Evolutionary conservation across 192 early-diverging fungal species (phyloP).

Genomic region (Coemansia sp.): DNA sequence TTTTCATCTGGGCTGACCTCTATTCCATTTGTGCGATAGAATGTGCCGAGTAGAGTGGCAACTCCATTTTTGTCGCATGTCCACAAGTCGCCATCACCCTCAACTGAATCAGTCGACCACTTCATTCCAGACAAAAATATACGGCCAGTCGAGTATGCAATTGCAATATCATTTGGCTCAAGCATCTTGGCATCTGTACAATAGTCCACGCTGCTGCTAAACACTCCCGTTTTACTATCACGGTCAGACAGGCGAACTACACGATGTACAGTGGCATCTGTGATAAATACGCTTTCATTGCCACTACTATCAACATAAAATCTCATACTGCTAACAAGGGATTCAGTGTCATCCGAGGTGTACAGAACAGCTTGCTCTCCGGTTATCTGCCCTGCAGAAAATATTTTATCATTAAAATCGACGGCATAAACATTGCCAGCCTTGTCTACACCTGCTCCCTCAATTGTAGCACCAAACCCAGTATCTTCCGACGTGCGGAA

Average conservation of each 20-base stretch:
- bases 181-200: slow-evolving; percentile 40
- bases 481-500: neutral
- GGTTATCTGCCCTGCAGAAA: neutral
- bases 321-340: slow-evolving; percentile 5
- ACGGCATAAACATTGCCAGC: slow-evolving; percentile 4
- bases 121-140: slow-evolving; percentile 49
- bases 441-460: slow-evolving; percentile 7
- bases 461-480: slow-evolving; percentile 4
- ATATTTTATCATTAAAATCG: neutral
- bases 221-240: neutral
- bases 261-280: slow-evolving; percentile 1
- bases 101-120: slow-evolving; percentile 30
- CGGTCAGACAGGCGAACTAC: slow-evolving; percentile 4
- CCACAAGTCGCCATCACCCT: slow-evolving; percentile 55
- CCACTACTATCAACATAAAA: neutral
- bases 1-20: slow-evolving; percentile 57
- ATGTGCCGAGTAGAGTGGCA: slow-evolving; percentile 29
- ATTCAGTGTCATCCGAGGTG: neutral
- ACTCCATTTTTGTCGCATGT: slow-evolving; percentile 40
- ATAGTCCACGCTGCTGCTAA: slow-evolving; percentile 16
- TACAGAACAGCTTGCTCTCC: slow-evolving; percentile 2
- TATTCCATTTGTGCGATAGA: slow-evolving; percentile 59
- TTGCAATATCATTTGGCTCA: slow-evolving; percentile 55
- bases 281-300: slow-evolving; percentile 2
- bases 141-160: slow-evolving; percentile 32